Conservation (phyloP, 2,329 filamentous ascomycete species). For the Claviceps cyperi region DNA sequence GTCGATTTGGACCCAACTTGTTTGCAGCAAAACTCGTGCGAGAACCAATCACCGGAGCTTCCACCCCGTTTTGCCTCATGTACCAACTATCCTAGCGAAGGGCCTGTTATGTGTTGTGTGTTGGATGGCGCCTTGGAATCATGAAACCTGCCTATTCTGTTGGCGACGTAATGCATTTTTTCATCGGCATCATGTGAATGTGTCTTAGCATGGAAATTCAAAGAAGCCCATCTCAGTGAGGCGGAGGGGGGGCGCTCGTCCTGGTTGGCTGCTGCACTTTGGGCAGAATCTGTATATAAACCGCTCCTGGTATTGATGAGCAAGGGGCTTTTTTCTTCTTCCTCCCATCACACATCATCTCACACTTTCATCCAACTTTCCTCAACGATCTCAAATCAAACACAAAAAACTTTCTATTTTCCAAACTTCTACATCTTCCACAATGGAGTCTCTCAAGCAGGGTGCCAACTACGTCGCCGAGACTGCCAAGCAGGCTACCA, state of each 20-base stretch:
- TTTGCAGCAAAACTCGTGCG: not conserved
- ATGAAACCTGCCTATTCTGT: not conserved
- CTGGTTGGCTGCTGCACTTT: not conserved
- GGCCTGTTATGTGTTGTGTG: too few relatives aligned
- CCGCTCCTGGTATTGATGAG: not conserved
- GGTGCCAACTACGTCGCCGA: constrained; percentile 53
- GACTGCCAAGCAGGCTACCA: constrained; percentile 41
- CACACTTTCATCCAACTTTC: too few relatives aligned
- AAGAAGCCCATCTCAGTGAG: not conserved
- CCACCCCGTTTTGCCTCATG: not conserved
- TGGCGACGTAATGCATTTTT: constrained; percentile 3
- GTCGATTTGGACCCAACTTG: not conserved
- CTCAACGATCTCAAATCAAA: constrained; percentile 4
- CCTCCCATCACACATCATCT: not conserved
- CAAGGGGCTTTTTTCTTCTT: not conserved
- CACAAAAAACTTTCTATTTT: not conserved
- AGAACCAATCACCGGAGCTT: constrained; percentile 1
- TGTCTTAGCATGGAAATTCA: not conserved
- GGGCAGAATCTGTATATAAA: constrained; percentile 2
- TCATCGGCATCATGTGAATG: constrained; percentile 1
- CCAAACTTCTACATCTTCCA: constrained; percentile 12
- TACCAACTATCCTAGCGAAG: not conserved
- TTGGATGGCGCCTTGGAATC: not conserved
- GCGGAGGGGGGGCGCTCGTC: not conserved
- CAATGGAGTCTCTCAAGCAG: constrained; percentile 42